Conservation (phyloP, 2,329 filamentous ascomycete species). For the Amphichorda felina region DNA sequence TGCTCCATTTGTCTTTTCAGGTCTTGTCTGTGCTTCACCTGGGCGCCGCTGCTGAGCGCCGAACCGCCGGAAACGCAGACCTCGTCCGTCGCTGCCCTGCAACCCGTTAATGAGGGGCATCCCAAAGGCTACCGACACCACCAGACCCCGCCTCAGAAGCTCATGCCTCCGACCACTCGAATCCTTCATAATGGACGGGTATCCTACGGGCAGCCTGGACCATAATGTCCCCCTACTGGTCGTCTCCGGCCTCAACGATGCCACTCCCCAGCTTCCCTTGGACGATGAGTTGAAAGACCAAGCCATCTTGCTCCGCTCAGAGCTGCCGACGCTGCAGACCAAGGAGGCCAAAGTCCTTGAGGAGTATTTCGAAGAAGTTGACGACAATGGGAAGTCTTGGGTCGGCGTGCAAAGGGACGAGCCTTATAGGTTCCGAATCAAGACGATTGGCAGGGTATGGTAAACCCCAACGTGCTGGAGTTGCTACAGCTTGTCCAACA, state of each 20-base stretch:
- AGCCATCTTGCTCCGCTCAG: constrained; percentile 54
- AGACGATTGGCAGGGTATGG: constrained; percentile 69
- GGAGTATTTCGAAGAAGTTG: constrained; percentile 51
- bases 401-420: constrained; percentile 41
- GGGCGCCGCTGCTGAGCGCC: no score
- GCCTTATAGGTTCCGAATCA: constrained; percentile 55
- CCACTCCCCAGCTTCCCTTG: constrained; percentile 26
- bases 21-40: no score
- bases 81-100: no score
- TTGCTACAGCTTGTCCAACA: constrained; percentile 2
- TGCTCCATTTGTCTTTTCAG: no score
- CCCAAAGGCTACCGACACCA: neutral
- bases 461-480: constrained; percentile 3
- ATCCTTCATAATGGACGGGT: constrained; percentile 56
- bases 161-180: neutral
- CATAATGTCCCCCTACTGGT: constrained; percentile 81
- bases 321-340: constrained; percentile 54
- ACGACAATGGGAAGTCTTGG: constrained; percentile 57
- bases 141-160: no score
- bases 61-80: no score
- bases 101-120: neutral
- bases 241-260: constrained; percentile 57
- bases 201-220: constrained; percentile 66
- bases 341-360: constrained; percentile 54
- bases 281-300: constrained; percentile 43